phyloP scores from a whole-genome alignment of 1,284 basidiomycete genomes.

The Rhodotorula sp. region DNA sequence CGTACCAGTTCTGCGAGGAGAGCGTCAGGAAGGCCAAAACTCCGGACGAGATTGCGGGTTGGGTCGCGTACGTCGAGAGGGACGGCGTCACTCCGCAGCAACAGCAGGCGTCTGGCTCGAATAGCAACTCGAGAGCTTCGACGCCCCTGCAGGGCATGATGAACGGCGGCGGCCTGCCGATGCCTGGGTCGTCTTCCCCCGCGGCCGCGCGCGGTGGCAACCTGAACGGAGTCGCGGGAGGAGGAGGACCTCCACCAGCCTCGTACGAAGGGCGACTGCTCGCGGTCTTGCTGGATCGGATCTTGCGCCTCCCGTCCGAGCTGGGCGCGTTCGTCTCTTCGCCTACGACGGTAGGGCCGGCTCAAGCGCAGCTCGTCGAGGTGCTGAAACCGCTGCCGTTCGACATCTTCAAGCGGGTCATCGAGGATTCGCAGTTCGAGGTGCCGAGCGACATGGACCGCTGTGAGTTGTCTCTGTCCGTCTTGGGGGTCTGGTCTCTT shows the following conservation, averaged over 20 bases:
- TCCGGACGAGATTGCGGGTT: slow-evolving; percentile 3
- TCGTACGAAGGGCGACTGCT: slow-evolving; percentile 7
- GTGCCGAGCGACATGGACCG: slow-evolving; percentile 19
- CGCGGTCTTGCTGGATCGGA: slow-evolving; percentile 1
- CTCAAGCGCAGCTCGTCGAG: slow-evolving; percentile 14
- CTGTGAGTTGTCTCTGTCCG: slow-evolving; percentile 9
- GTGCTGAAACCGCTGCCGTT: slow-evolving; percentile 24
- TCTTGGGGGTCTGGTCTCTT: no score
- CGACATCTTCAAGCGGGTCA: slow-evolving; percentile 20
- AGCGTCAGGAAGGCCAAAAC: not conserved
- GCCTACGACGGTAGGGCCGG: not conserved
- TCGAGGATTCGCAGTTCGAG: slow-evolving; percentile 9
- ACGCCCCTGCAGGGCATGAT: not conserved
- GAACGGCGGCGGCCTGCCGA: not conserved
- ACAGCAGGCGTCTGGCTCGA: not conserved
- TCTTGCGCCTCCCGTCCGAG: slow-evolving; percentile 18
- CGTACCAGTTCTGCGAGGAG: slow-evolving; percentile 11
- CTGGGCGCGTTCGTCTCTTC: slow-evolving; percentile 13
- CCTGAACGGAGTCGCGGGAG: not conserved
- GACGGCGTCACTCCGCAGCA: not conserved
- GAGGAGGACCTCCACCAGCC: not conserved
- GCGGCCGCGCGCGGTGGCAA: not conserved
- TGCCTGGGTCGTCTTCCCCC: not conserved
- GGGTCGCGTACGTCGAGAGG: slow-evolving; percentile 17
- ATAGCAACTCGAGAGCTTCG: not conserved